phyloP scores from a whole-genome alignment of 2,329 filamentous ascomycete genomes.

The Pseudopyricularia javanii region DNA sequence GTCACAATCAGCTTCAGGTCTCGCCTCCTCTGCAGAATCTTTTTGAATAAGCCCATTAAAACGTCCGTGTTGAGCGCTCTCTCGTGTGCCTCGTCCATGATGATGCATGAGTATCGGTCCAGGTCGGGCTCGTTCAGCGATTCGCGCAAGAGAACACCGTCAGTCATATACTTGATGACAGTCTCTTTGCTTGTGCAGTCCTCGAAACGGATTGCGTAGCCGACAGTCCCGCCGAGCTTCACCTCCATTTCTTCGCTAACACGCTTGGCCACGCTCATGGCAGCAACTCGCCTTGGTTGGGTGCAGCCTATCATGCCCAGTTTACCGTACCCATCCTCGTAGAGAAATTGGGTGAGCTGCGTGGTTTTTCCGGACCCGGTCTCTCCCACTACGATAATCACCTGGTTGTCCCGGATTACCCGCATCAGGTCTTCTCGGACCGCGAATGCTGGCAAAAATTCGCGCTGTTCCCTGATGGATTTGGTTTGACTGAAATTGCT shows the following conservation, averaged over 20 bases:
- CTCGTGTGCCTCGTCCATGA: constrained; percentile 99
- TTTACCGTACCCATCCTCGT: constrained; percentile 88
- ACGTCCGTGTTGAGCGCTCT: constrained; percentile 94
- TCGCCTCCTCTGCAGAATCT: constrained; percentile 76
- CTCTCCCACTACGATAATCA: constrained; percentile 92
- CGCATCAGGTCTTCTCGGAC: constrained; percentile 85
- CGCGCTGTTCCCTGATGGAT: constrained; percentile 76
- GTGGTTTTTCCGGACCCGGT: constrained; percentile 97
- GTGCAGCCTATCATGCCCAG: constrained; percentile 90
- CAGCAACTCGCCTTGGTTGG: constrained; percentile 88
- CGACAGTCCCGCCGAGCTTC: constrained; percentile 72
- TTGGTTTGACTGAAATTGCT: constrained; percentile 93
- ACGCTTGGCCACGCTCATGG: constrained; percentile 98
- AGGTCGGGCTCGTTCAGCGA: constrained; percentile 86
- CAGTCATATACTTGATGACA: constrained; percentile 98
- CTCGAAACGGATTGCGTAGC: constrained; percentile 96
- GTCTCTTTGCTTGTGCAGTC: constrained; percentile 96
- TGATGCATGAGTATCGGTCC: constrained; percentile 94
- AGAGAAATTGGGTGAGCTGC: constrained; percentile 88
- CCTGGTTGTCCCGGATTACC: constrained; percentile 93
- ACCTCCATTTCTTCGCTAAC: constrained; percentile 98
- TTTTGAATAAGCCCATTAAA: constrained; percentile 94
- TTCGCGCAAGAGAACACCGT: constrained; percentile 86
- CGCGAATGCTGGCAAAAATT: constrained; percentile 90
- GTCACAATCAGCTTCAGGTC: constrained; percentile 96